A percentile compares a stretch with the other conserved stretches of the same genome.
phyloP scores from a whole-genome alignment of 202 grass and related monocot species.

The Eragrostis tef region DNA sequence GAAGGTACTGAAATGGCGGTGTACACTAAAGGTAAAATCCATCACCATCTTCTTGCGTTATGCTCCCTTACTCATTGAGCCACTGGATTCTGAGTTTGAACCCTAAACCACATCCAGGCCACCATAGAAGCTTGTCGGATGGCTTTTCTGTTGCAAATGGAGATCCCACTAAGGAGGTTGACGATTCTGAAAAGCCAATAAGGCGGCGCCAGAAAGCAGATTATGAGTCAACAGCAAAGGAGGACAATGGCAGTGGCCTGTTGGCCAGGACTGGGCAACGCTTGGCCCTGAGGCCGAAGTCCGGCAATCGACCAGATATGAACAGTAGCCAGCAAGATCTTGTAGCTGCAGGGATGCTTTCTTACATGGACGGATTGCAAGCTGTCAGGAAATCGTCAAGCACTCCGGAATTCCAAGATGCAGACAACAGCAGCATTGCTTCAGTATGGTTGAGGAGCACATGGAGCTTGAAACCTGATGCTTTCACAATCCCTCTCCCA shows the following conservation, averaged over 20 bases:
- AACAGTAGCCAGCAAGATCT: constrained; percentile 53
- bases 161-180: constrained; percentile 43
- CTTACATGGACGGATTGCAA: constrained; percentile 46
- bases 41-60: constrained; percentile 32
- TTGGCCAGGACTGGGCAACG: constrained; percentile 43
- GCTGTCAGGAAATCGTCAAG: constrained; percentile 78
- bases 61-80: neutral
- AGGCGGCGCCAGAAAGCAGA: constrained; percentile 67
- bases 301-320: constrained; percentile 38
- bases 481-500: constrained; percentile 57
- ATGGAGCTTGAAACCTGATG: constrained; percentile 73
- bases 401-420: constrained; percentile 74
- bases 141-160: constrained; percentile 50
- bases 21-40: constrained; percentile 42
- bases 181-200: constrained; percentile 55
- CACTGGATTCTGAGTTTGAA: constrained; percentile 42
- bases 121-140: constrained; percentile 55
- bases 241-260: constrained; percentile 38
- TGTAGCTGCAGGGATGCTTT: constrained; percentile 36
- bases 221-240: constrained; percentile 40
- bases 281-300: constrained; percentile 57
- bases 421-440: constrained; percentile 55
- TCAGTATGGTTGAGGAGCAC: constrained; percentile 67
- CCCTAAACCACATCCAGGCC: constrained; percentile 42
- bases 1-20: constrained; percentile 45